Evolutionary conservation across 768 basidiomycete genomes (phyloP).

Genomic region (Pisolithus sp.): DNA sequence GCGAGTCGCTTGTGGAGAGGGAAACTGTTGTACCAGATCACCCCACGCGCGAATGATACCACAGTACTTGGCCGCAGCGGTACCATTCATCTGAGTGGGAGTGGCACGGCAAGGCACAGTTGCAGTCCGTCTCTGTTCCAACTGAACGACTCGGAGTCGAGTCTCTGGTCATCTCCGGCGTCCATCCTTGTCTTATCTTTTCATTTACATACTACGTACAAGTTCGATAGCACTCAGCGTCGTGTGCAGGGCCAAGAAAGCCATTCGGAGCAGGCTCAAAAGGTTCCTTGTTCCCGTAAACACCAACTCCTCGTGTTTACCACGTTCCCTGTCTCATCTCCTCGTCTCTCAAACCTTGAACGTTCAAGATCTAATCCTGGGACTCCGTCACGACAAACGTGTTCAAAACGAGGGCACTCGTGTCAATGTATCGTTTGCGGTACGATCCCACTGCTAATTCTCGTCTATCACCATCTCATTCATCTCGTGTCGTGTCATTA

Average conservation of each 20-base stretch:
- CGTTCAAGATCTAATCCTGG: constrained; percentile 11
- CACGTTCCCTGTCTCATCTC: constrained; percentile 59
- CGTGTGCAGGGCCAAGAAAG: not conserved
- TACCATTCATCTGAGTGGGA: no score
- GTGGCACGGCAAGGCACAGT: no score
- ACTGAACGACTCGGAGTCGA: not conserved
- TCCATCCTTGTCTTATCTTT: not conserved
- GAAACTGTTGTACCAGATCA: no score
- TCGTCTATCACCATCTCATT: constrained; percentile 19
- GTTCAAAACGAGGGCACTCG: constrained; percentile 54
- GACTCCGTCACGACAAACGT: constrained; percentile 48
- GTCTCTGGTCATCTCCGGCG: not conserved
- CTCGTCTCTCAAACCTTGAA: constrained; percentile 6
- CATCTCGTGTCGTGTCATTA: constrained; percentile 16
- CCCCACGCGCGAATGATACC: no score
- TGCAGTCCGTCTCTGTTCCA: no score
- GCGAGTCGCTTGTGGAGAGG: not conserved
- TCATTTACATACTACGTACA: not conserved
- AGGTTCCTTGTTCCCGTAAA: constrained; percentile 23
- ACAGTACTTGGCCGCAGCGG: no score
- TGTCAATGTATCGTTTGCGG: constrained; percentile 77
- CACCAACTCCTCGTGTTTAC: constrained; percentile 59
- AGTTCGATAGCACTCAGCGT: not conserved
- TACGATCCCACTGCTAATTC: constrained; percentile 38
- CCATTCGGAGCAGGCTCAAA: constrained; percentile 8